Conservation (phyloP, 75 land plant genomes). For the Picea sitchensis region DNA sequence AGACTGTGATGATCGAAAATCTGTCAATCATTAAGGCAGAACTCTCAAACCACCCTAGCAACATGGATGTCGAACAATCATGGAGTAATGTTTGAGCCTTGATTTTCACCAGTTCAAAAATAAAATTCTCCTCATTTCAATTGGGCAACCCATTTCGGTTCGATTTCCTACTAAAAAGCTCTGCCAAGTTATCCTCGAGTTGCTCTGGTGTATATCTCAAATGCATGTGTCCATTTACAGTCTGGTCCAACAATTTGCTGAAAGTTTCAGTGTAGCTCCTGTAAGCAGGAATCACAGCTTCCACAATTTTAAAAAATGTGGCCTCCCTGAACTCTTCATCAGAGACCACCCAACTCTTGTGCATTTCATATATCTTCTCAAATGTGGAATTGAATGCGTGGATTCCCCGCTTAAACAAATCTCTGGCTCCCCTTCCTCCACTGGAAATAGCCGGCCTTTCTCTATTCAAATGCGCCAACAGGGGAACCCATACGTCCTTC, state of each 20-base stretch:
- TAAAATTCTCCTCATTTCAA: too few species aligned
- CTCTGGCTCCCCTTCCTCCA: slow-evolving; percentile 23
- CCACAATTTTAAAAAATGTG: slow-evolving; percentile 18
- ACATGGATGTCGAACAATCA: too few species aligned
- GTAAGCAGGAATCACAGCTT: slow-evolving; percentile 25
- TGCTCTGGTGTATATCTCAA: background rate
- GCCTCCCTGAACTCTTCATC: slow-evolving; percentile 28
- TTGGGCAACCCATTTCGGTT: too few species aligned
- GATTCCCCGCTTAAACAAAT: slow-evolving; percentile 27
- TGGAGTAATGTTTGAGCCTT: too few species aligned
- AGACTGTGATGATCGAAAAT: too few species aligned
- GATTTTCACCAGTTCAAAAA: too few species aligned
- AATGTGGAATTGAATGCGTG: slow-evolving; percentile 29
- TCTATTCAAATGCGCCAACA: slow-evolving; percentile 20
- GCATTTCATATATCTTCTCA: slow-evolving; percentile 19
- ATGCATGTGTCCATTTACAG: background rate
- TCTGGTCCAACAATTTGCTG: background rate
- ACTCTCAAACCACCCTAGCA: too few species aligned
- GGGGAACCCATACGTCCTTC: slow-evolving; percentile 33
- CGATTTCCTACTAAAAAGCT: background rate
- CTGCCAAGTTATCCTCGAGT: background rate
- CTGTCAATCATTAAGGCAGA: too few species aligned
- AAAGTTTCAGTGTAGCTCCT: slow-evolving; percentile 9
- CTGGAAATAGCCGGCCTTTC: slow-evolving; percentile 25
- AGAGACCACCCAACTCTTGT: slow-evolving; percentile 28